phyloP scores from a whole-genome alignment of 2,329 filamentous ascomycete genomes.

The Aspergillus latus region DNA sequence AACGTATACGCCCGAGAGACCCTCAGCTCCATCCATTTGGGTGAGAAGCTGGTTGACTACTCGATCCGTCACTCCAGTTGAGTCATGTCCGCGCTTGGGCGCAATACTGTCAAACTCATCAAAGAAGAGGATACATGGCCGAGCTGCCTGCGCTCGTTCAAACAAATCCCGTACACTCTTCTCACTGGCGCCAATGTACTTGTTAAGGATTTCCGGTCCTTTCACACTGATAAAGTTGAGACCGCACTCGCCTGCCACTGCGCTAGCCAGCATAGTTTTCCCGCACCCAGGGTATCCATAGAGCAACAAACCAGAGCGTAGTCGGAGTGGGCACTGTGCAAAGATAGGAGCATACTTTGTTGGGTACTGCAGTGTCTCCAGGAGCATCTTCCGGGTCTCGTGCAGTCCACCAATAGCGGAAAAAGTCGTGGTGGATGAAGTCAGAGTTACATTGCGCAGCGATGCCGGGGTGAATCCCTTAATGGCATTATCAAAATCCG shows the following conservation, averaged over 20 bases:
- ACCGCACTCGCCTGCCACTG: slow-evolving; percentile 95
- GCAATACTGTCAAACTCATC: slow-evolving; percentile 99
- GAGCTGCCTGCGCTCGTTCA: slow-evolving; percentile 81
- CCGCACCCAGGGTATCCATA: slow-evolving; percentile 97
- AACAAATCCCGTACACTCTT: slow-evolving; percentile 96
- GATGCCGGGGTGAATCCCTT: slow-evolving; percentile 94
- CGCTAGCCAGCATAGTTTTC: slow-evolving; percentile 91
- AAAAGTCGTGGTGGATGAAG: slow-evolving; percentile 90
- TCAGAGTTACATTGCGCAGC: slow-evolving; percentile 87
- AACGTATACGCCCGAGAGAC: slow-evolving; percentile 91
- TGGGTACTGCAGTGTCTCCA: slow-evolving; percentile 94
- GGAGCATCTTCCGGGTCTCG: slow-evolving; percentile 81
- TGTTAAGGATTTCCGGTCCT: slow-evolving; percentile 96
- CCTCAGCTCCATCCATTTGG: slow-evolving; percentile 98
- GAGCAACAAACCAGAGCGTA: slow-evolving; percentile 86
- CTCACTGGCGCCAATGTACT: slow-evolving; percentile 97
- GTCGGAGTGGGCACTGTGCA: slow-evolving; percentile 87
- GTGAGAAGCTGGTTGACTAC: slow-evolving; percentile 98
- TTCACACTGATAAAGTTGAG: slow-evolving; percentile 99
- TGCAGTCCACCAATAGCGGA: slow-evolving; percentile 85
- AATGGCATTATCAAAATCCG: slow-evolving; percentile 80
- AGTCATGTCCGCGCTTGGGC: slow-evolving; percentile 94
- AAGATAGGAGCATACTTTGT: slow-evolving; percentile 98
- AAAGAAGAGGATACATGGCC: slow-evolving; percentile 94
- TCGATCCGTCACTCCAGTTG: slow-evolving; percentile 95